Evolutionary conservation across 805 yeast genomes (phyloP), one percentile per base, ranked within the genome.

Genomic region (Priceomyces fermenticarens): DNA sequence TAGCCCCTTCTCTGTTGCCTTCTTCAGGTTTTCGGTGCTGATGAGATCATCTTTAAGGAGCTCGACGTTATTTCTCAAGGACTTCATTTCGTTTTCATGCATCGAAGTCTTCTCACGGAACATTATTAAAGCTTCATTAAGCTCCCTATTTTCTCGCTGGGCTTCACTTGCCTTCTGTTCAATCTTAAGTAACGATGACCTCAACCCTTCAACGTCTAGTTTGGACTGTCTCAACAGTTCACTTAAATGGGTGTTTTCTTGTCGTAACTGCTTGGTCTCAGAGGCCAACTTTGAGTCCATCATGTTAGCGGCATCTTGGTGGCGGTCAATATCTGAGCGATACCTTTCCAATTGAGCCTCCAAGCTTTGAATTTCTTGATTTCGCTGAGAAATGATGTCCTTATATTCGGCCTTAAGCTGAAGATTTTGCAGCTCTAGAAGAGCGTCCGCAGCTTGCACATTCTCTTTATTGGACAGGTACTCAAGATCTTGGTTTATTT

Each of bases 191-290:
- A 27, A 10, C 3, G 29, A 11, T 9, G 11, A 23, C 8, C 14
- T 28, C 15, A 34, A 30, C 10, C 34, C 33, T 26, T 40, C 36
- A 16, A 25, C 31, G 10, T 28, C 41, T 10, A 30, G 17, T 12
- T 36, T 34, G 11, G 42, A 26, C 10, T 33, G 23, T 10, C 26
- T 27, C 14, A 36, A 8, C 10, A 47, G 51, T 1, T 15, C 27
- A n/a, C 32, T 25, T 23, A 41, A 34, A 3, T 34, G 20, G 4
- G 37, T 42, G 10, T 48, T 32, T 16, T 46, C 40, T 23, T 53
- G 39, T 25, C 50, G 49, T 17, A 57, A 49, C 9, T 47, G 17
- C 43, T 54, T 54, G 40, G 54, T 55, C 11, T 54, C 57, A 10
- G 39, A 30, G 32, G 47, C 51, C 2, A 55, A 41, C 15, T 35